Evolutionary conservation across 805 yeast genomes (phyloP).

Genomic region (Blastobotrys parvus): DNA sequence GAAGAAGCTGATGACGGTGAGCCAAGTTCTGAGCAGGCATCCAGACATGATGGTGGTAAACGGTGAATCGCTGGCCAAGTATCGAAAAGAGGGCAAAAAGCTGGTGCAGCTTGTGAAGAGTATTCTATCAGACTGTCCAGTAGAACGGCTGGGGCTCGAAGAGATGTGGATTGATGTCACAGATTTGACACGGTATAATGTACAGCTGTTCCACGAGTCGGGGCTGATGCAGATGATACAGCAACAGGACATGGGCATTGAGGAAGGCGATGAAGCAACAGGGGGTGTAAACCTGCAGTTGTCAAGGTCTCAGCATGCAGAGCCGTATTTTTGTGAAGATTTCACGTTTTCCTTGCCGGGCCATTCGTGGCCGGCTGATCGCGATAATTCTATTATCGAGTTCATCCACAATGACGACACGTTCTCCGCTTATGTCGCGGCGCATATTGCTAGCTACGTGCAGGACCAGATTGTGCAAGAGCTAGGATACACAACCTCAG

Average conservation of each 20-base stretch:
- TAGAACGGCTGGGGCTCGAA: slow-evolving; percentile 29
- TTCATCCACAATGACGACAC: slow-evolving; percentile 1
- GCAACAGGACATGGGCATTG: background rate
- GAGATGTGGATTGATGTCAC: slow-evolving; percentile 26
- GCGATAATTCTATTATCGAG: background rate
- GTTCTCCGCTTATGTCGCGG: slow-evolving; percentile 21
- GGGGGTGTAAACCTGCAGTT: slow-evolving; percentile 8
- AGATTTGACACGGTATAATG: slow-evolving; percentile 11
- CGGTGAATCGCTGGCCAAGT: slow-evolving; percentile 25
- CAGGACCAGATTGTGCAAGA: slow-evolving; percentile 21
- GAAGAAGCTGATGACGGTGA: slow-evolving; percentile 18
- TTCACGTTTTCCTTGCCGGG: slow-evolving; percentile 24
- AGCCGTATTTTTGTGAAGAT: slow-evolving; percentile 14
- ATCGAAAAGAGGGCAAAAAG: slow-evolving; percentile 24
- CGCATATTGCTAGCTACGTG: slow-evolving; percentile 21
- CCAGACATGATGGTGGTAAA: slow-evolving; percentile 23
- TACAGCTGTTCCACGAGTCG: slow-evolving; percentile 4
- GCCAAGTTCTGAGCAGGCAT: slow-evolving; percentile 10
- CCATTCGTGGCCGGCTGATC: slow-evolving; percentile 13
- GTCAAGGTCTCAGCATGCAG: background rate
- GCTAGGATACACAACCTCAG: slow-evolving; percentile 23
- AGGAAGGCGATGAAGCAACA: slow-evolving; percentile 13
- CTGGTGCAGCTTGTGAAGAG: slow-evolving; percentile 18
- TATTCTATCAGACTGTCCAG: slow-evolving; percentile 14
- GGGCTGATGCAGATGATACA: slow-evolving; percentile 5